These are phyloP conservation scores for Polychaeton citri DNA, from an alignment of 2,329 filamentous ascomycete genomes.

Conservation along the genomic window DNA sequence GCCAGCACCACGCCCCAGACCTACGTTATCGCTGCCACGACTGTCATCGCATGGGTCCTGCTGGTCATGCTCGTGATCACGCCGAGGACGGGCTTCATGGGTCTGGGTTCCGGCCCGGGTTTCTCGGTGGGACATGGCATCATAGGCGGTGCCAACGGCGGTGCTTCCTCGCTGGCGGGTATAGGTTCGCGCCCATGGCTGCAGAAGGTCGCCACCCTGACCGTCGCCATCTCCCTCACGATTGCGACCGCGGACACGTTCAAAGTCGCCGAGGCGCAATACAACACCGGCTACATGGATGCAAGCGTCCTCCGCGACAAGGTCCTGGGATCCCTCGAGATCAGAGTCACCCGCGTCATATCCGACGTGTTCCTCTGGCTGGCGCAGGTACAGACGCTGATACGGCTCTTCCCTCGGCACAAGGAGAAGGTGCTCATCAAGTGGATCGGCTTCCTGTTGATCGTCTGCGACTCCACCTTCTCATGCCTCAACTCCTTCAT, in stretches of 20 bases:
- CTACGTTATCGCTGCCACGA: conserved; percentile 84
- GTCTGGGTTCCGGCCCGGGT: conserved; percentile 37
- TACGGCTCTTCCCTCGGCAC: conserved; percentile 87
- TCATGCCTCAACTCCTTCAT: conserved; percentile 81
- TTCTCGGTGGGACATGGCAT: conserved; percentile 60
- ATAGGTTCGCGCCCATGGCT: conserved; percentile 89
- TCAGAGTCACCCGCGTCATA: conserved; percentile 82
- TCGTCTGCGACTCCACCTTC: conserved; percentile 81
- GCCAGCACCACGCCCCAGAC: conserved; percentile 84
- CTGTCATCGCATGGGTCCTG: conserved; percentile 80
- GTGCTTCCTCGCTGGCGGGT: conserved; percentile 52
- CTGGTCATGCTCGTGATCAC: conserved; percentile 91
- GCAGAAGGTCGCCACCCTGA: conserved; percentile 55
- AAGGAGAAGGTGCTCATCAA: conserved; percentile 98
- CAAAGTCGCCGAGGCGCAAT: conserved; percentile 68
- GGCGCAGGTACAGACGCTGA: conserved; percentile 91
- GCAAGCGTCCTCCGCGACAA: conserved; percentile 59
- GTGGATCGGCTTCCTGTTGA: conserved; percentile 91
- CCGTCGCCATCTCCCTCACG: conserved; percentile 68
- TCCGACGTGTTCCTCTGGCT: conserved; percentile 96
- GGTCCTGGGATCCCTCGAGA: conserved; percentile 72
- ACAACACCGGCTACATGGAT: conserved; percentile 66
- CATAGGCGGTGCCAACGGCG: conserved; percentile 63
- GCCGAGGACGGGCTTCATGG: conserved; percentile 83
- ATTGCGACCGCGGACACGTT: conserved; percentile 91